Percentiles rank a stretch among this genome's conserved stretches.
Conservation (phyloP, 768 basidiomycete species). For the Rhizopogon vinicolor region DNA sequence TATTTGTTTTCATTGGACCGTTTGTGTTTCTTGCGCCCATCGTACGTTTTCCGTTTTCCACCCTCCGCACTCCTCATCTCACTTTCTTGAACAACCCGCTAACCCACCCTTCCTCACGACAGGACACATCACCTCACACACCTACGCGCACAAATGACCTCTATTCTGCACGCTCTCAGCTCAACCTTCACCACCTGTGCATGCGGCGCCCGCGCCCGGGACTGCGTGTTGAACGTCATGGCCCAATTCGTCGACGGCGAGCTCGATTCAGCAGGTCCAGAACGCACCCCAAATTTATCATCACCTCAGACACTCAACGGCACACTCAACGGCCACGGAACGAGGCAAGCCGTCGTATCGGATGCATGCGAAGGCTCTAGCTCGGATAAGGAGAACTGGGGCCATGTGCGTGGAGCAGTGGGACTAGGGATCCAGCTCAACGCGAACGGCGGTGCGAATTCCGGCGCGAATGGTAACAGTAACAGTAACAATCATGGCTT, state of each 20-base stretch:
- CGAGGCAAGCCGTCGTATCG: neutral
- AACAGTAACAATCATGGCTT: neutral
- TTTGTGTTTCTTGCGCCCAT: neutral
- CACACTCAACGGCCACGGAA: neutral
- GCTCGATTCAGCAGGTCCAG: slow-evolving; percentile 10
- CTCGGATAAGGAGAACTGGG: neutral
- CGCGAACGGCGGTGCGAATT: slow-evolving; percentile 4
- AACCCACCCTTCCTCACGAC: neutral
- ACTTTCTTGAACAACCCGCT: neutral
- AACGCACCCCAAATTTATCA: no score
- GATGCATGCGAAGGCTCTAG: neutral
- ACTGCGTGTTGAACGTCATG: slow-evolving; percentile 65
- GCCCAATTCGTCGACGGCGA: slow-evolving; percentile 53
- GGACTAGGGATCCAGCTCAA: neutral
- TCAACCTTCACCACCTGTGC: slow-evolving; percentile 75
- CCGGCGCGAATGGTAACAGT: slow-evolving; percentile 12
- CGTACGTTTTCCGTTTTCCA: neutral
- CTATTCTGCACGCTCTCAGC: slow-evolving; percentile 63
- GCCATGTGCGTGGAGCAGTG: neutral
- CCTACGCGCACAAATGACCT: slow-evolving; percentile 61
- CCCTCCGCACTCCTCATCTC: neutral
- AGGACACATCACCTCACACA: slow-evolving; percentile 47
- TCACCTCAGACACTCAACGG: neutral
- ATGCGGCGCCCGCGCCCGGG: slow-evolving; percentile 56
- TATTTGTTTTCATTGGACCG: slow-evolving; percentile 5